Conservation (phyloP, 768 basidiomycete species). For the Polyporus arcularius region DNA sequence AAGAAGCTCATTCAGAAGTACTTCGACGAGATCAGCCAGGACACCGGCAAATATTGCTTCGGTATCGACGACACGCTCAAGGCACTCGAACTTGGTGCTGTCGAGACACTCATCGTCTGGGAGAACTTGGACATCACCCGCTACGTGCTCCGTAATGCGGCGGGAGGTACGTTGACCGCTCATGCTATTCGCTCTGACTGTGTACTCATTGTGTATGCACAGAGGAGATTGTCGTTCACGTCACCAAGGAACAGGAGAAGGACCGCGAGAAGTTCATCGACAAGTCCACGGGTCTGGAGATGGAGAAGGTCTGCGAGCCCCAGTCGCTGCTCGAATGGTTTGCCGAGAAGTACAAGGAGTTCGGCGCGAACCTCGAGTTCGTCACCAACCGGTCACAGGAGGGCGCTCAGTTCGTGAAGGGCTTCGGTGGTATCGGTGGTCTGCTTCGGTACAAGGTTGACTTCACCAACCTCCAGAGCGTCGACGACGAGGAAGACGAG, state of each 20-base stretch:
- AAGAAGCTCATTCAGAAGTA: conserved; percentile 97
- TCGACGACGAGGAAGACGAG: conserved; percentile 87
- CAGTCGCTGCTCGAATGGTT: conserved; percentile 96
- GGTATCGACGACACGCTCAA: conserved; percentile 97
- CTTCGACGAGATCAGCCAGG: conserved; percentile 99
- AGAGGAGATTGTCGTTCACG: conserved; percentile 86
- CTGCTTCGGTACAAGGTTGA: conserved; percentile 97
- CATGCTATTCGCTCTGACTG: background rate
- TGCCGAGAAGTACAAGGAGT: conserved; percentile 97
- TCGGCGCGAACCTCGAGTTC: conserved; percentile 94
- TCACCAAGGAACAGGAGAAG: conserved; percentile 82
- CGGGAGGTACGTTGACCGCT: conserved; percentile 59
- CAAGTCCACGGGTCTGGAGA: conserved; percentile 92
- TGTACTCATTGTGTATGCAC: background rate
- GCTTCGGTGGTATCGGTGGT: conserved; percentile 97
- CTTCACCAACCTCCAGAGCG: conserved; percentile 73
- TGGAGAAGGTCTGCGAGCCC: conserved; percentile 87
- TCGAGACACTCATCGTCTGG: conserved; percentile 98
- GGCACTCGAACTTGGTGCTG: conserved; percentile 92
- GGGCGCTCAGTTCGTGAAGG: conserved; percentile 97
- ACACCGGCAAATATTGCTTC: conserved; percentile 95
- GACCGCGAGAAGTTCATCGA: conserved; percentile 95
- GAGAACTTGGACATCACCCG: conserved; percentile 94
- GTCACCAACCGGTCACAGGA: conserved; percentile 96
- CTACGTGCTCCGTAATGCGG: conserved; percentile 87